Base-by-base conservation (phyloP, 805 yeast genomes). In the Millerozyma acaciae region DNA sequence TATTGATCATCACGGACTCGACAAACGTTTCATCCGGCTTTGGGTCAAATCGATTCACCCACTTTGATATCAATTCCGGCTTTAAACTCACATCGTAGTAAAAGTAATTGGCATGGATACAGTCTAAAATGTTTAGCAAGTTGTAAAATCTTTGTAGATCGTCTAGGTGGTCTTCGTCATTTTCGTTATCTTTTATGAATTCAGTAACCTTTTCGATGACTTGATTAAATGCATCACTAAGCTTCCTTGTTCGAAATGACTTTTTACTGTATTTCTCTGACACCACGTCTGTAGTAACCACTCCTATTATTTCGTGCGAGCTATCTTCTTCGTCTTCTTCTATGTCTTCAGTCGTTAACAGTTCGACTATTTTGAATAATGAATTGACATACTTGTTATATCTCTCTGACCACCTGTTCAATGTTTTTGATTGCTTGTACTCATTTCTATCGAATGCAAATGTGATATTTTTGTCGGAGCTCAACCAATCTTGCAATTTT, bases 1-100 rank as follows among this genome's bases (percentile, higher is more conserved):
- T 58, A 20, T 51, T 49, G 45, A 70, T 55, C 68, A 66, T 61
- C 7, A 72, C 71, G 27, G 55, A 63, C 33, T 75, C 71, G 4
- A 73, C 62, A 20, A 73, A 54, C 17, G 68, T 74, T 13, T 64
- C 63, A 37, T 70, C 76, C 1, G 89, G 89, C 43, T 75, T 74
- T 4, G 80, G 78, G 50, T 82, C 85, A 19, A 80, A 78, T 35
- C 76, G 67, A 48, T 84, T 84, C 16, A 80, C 64, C 93, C 93
- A 84, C 30, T 65, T 69, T 10, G 70, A 55, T 21, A 78, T 54
- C 24, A 66, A 49, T 30, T 63, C 62, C 19, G 78, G 69, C 42
- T 64, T 62, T 31, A 53, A 60, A 36, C 66, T 60, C 8, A 56
- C 50, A 12, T 65, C 62, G 2, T 40, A 35, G 24, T 48, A 46